A percentile compares a stretch with the other conserved stretches of the same genome.
phyloP scores from a whole-genome alignment of 2,329 filamentous ascomycete species.

The Fusarium tjaetaba region DNA sequence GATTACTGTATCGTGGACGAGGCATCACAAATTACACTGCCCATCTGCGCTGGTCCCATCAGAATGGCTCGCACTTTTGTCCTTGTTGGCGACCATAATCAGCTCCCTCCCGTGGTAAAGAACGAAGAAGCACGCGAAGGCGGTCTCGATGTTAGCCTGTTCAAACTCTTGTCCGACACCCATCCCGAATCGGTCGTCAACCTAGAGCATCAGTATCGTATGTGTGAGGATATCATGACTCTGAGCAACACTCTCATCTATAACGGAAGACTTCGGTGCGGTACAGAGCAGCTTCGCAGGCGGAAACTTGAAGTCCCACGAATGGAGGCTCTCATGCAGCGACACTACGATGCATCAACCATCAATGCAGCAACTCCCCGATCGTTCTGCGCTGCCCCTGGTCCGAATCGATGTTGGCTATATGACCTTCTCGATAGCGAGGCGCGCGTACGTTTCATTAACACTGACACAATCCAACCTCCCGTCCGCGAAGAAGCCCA shows the following conservation, averaged over 20 bases:
- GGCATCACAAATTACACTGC: conserved; percentile 95
- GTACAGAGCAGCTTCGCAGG: conserved; percentile 77
- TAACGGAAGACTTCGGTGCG: conserved; percentile 88
- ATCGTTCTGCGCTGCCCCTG: conserved; percentile 65
- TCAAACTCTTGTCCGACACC: conserved; percentile 89
- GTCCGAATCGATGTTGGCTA: conserved; percentile 75
- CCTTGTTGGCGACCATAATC: conserved; percentile 95
- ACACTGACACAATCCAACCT: conserved; percentile 80
- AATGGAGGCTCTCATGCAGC: conserved; percentile 66
- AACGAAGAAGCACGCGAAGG: conserved; percentile 88
- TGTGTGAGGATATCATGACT: conserved; percentile 97
- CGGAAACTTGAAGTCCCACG: conserved; percentile 75
- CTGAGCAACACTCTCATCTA: conserved; percentile 95
- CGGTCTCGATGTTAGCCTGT: conserved; percentile 90
- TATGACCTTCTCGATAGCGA: conserved; percentile 74
- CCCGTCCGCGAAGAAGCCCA: conserved; percentile 75
- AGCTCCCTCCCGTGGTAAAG: conserved; percentile 91
- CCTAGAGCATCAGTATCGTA: conserved; percentile 95
- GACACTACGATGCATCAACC: conserved; percentile 65
- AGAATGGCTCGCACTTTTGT: conserved; percentile 93
- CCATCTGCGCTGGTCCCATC: conserved; percentile 93
- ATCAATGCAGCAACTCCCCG: conserved; percentile 55
- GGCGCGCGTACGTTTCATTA: conserved; percentile 84
- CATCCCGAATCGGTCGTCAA: conserved; percentile 91
- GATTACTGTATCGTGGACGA: conserved; percentile 99